Conservation (phyloP, 106 monocot species). For the Dendrobium huoshanense region DNA sequence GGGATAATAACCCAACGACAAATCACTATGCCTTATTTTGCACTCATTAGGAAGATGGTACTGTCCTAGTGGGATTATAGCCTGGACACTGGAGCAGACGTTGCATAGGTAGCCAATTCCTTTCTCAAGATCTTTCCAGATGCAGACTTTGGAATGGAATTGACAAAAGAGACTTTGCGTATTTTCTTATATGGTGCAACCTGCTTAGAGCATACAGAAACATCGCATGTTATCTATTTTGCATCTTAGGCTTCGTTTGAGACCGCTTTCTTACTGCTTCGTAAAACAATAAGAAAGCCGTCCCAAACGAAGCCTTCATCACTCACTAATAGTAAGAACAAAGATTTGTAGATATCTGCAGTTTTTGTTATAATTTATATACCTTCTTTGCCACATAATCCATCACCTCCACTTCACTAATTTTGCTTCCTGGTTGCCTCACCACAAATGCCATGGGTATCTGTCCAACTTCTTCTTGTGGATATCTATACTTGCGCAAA, state of each 20-base stretch:
- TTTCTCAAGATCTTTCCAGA: conserved; percentile 34
- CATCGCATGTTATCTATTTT: too few species aligned
- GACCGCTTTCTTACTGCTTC: too few species aligned
- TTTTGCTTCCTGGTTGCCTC: conserved; percentile 34
- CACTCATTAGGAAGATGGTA: not conserved
- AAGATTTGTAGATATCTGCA: too few species aligned
- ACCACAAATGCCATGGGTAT: conserved; percentile 58
- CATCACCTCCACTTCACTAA: conserved; percentile 40
- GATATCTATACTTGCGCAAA: conserved; percentile 22
- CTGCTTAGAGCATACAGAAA: conserved; percentile 1
- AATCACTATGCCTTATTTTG: not conserved
- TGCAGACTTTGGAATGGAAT: conserved; percentile 29
- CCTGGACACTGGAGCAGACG: not conserved
- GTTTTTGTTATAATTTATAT: too few species aligned
- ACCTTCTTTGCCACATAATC: conserved; percentile 47
- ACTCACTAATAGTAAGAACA: too few species aligned
- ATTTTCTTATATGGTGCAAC: conserved; percentile 43
- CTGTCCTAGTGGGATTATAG: not conserved
- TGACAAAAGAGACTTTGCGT: conserved; percentile 20
- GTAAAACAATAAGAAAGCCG: too few species aligned
- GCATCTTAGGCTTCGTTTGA: too few species aligned
- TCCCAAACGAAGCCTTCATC: too few species aligned
- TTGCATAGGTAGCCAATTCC: conserved; percentile 13
- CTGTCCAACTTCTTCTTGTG: conserved; percentile 60
- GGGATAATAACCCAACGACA: not conserved